A percentile compares a stretch with the other conserved stretches of the same genome.
Evolutionary conservation across 257 asterid species (phyloP).

Genomic region (Penstemon davidsonii): DNA sequence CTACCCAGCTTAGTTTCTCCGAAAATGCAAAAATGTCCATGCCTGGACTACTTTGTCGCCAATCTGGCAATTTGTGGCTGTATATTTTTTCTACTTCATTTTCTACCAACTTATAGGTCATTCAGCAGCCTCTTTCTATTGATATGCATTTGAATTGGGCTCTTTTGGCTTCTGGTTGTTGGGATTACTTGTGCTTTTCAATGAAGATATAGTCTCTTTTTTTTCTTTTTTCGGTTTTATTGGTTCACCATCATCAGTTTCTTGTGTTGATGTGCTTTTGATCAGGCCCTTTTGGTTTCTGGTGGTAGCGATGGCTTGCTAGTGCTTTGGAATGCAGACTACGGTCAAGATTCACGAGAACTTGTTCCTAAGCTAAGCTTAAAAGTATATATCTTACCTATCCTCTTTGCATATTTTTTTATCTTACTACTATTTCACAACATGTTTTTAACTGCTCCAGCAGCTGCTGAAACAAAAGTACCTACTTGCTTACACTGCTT

Average conservation of each 20-base stretch:
- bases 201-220: neutral
- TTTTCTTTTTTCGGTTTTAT: neutral
- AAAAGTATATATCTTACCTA: constrained; percentile 49
- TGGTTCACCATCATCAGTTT: constrained; percentile 16
- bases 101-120: too few species aligned
- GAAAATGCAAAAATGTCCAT: too few species aligned
- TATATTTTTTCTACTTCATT: too few species aligned
- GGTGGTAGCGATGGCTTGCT: constrained; percentile 98
- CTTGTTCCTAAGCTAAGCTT: constrained; percentile 96
- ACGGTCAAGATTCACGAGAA: constrained; percentile 93
- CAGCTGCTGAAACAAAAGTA: constrained; percentile 17
- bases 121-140: too few species aligned
- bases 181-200: too few species aligned
- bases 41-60: too few species aligned
- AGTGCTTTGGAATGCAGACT: constrained; percentile 96
- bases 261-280: constrained; percentile 33
- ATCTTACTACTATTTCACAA: constrained; percentile 1
- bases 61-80: too few species aligned
- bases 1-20: too few species aligned
- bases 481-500: constrained; percentile 21
- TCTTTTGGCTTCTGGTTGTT: too few species aligned
- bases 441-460: constrained; percentile 1
- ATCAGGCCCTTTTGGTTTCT: constrained; percentile 91
- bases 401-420: constrained; percentile 8
- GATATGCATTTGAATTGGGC: too few species aligned